Evolutionary conservation across 768 basidiomycete genomes (phyloP).

Genomic region (Scleroderma citrinum): DNA sequence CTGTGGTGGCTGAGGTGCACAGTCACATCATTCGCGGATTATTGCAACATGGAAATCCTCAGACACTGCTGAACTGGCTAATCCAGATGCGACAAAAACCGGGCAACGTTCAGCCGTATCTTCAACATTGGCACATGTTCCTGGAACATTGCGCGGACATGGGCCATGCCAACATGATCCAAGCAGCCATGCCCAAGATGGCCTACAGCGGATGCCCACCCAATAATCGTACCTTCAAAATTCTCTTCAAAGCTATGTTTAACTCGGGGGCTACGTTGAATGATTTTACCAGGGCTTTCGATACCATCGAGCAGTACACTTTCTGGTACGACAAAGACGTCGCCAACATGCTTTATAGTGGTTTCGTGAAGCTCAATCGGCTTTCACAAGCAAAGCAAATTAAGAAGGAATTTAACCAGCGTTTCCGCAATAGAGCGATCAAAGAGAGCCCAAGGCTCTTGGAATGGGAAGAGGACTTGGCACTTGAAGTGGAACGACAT

Average conservation of each 20-base stretch:
- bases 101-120: slow-evolving; percentile 39
- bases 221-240: slow-evolving; percentile 40
- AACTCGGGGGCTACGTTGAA: slow-evolving; percentile 24
- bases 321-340: slow-evolving; percentile 41
- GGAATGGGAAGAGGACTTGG: slow-evolving; percentile 26
- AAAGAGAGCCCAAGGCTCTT: slow-evolving; percentile 20
- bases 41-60: slow-evolving; percentile 37
- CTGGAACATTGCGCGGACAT: slow-evolving; percentile 35
- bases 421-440: slow-evolving; percentile 25
- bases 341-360: slow-evolving; percentile 34
- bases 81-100: slow-evolving; percentile 46
- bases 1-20: slow-evolving; percentile 43
- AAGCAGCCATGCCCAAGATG: slow-evolving; percentile 32
- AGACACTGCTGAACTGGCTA: slow-evolving; percentile 47
- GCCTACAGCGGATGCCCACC: slow-evolving; percentile 36
- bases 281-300: slow-evolving; percentile 37
- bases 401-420: slow-evolving; percentile 32
- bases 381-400: slow-evolving; percentile 33
- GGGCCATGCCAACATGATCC: slow-evolving; percentile 22
- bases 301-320: slow-evolving; percentile 40
- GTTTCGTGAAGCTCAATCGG: slow-evolving; percentile 37
- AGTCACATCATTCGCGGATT: slow-evolving; percentile 44
- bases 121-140: slow-evolving; percentile 51
- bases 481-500: slow-evolving; percentile 25
- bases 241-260: slow-evolving; percentile 43